Percentiles rank a stretch among this genome's conserved stretches.
Conservation (phyloP, 495 filamentous ascomycete species). For the Aspergillus haitiensis region DNA sequence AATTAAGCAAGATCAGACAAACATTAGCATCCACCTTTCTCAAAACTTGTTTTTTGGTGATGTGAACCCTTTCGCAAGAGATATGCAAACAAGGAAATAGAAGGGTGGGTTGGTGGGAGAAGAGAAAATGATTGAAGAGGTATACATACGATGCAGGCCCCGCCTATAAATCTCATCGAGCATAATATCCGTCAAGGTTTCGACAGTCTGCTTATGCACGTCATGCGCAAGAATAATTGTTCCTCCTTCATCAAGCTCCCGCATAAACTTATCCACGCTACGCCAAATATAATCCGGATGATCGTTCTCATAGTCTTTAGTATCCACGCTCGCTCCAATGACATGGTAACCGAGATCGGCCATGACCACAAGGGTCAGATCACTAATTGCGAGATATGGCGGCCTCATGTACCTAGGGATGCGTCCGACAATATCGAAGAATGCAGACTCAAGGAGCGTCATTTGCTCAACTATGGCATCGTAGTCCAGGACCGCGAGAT, state of each 20-base stretch:
- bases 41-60: not conserved
- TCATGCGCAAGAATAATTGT: slow-evolving; percentile 48
- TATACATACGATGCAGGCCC: slow-evolving; percentile 36
- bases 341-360: slow-evolving; percentile 45
- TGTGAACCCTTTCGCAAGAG: not conserved
- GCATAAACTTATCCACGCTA: slow-evolving; percentile 34
- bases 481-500: slow-evolving; percentile 56
- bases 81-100: slow-evolving; percentile 1
- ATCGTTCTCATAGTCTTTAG: slow-evolving; percentile 47
- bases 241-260: slow-evolving; percentile 34
- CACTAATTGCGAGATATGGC: slow-evolving; percentile 41
- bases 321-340: slow-evolving; percentile 46
- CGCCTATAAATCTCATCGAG: slow-evolving; percentile 32
- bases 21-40: slow-evolving; percentile 12
- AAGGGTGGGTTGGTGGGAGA: not conserved
- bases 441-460: slow-evolving; percentile 66
- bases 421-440: slow-evolving; percentile 67
- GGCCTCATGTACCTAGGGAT: slow-evolving; percentile 71
- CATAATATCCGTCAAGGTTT: slow-evolving; percentile 39
- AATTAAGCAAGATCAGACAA: not conserved
- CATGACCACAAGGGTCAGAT: slow-evolving; percentile 35
- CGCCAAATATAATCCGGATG: slow-evolving; percentile 28
- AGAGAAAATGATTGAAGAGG: not conserved
- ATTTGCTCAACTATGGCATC: slow-evolving; percentile 62
- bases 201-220: slow-evolving; percentile 43